These are phyloP conservation scores for Kappamyces sp. DNA, from an alignment of 192 early-diverging fungal genomes.

Conservation along the genomic window DNA sequence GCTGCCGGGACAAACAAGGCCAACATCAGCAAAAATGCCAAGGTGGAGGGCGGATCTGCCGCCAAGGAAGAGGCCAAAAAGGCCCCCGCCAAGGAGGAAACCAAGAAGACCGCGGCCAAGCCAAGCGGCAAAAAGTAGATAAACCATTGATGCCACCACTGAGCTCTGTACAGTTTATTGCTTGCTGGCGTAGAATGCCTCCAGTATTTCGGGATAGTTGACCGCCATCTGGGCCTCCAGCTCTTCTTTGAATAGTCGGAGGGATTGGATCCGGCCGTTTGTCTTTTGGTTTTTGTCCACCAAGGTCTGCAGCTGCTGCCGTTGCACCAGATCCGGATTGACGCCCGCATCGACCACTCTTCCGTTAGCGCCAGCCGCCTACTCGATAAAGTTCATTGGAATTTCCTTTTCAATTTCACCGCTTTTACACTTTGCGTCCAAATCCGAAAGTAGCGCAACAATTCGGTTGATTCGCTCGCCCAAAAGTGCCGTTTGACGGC, in stretches of 20 bases:
- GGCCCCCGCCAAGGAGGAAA: no score
- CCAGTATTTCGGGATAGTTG: conserved; percentile 10
- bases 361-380: neutral
- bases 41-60: no score
- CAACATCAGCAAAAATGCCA: no score
- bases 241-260: conserved; percentile 24
- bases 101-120: no score
- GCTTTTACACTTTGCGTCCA: conserved; percentile 2
- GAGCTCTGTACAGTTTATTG: no score
- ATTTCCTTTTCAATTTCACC: conserved; percentile 14
- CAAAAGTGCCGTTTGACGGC: neutral
- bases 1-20: no score
- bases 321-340: conserved; percentile 29
- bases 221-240: conserved; percentile 5
- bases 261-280: conserved; percentile 27
- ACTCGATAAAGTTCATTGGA: conserved; percentile 11
- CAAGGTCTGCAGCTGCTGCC: conserved; percentile 28
- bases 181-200: no score
- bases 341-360: conserved; percentile 30
- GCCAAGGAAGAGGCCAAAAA: no score
- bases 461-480: neutral
- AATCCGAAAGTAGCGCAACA: neutral
- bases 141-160: no score
- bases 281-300: conserved; percentile 46
- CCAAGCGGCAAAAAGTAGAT: no score